Evolutionary conservation across 1,284 basidiomycete species (phyloP), one percentile per base, ranked within the genome.

Genomic region (Grifola frondosa): DNA sequence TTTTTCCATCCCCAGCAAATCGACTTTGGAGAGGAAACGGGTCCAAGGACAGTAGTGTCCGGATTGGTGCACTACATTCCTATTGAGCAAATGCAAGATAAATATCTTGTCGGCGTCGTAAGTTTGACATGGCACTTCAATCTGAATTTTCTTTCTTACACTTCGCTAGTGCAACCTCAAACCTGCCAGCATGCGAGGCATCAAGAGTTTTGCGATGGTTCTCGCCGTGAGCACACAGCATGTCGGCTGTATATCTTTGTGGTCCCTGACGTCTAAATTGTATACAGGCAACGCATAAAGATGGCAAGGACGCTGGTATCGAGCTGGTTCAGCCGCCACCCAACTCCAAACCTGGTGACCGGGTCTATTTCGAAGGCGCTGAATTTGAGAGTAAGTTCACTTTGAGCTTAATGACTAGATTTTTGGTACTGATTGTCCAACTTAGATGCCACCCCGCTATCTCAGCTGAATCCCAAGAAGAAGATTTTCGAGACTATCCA

Each of bases 151-250:
- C 24, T 30, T 23, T 36, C 38, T 33, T 30, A 43, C 11, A 29
- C 6, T 19, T 28, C n/a, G 8, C 5, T 46, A 89, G 85, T 93
- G 92, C 68, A 97, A 97, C 66, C 69, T 98, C 48, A 97, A 98
- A 67, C 95, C 94, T 5, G 95, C 89, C 13, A 88, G 77, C 54
- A 97, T 98, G 94, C 83, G 95, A 44, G 95, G 95, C 5, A 82
- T 97, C 53, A 97, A 96, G 71, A 95, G 91, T 50, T 94, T 88
- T 58, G 95, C 91, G 21, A 97, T 98, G 95, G 88, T 98, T 24
- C 83, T 98, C 52, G 90, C 86, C 58, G 91, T 91, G 66, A 36
- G 85, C n/a, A n/a, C n/a, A n/a, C n/a, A n/a, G n/a, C n/a, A n/a
- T n/a, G n/a, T 64, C 3, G 11, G 23, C 24, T 17, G 13, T 10